Base-by-base conservation (phyloP, 768 basidiomycete species). In the Boletellus ananiceps region DNA sequence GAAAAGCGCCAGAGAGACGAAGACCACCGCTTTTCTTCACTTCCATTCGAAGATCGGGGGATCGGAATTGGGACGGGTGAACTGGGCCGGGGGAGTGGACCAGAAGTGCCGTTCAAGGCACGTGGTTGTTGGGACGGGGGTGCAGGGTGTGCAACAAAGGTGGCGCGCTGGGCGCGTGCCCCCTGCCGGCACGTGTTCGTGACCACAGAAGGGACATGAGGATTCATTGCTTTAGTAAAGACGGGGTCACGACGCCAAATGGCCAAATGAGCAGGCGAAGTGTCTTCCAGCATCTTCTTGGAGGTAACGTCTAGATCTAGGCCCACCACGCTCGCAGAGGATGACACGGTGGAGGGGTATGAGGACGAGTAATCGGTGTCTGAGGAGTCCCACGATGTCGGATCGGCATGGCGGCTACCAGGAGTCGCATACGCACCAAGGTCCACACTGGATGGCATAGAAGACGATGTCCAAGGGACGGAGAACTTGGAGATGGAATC, bases 371-470 rank as follows among this genome's bases (percentile, higher is more conserved):
- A 79, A 71, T 77, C 73, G 18, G 72, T 72, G 41, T 73, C 71
- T 13, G 74, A 68, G 38, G 70, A 70, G 29, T 71, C 70, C 80
- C 80, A 83, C 39, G 51, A 57, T 5, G 70, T 60, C 32, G 75
- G 69, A 57, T 82, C 78, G 62, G 76, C 77, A 66, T 78, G 78
- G 47, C 73, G 72, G 42, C 72, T 76, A n/a, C 67, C 70, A 12
- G 69, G 70, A 12, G 76, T 75, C 51, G 57, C 73, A 55, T 72
- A 66, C 39, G 61, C 59, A 43, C 71, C 63, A 29, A 73, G 52
- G 48, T 70, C 67, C 46, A 70, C 72, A 21, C 71, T 68, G 13
- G 71, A 73, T 14, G 66, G 67, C 60, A 74, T 62, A 25, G 60
- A 56, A 32, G 69, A 59, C 4, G 59, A 54, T 16, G 65, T 61